Evolutionary conservation across 1,284 basidiomycete species (phyloP), one percentile per base, ranked within the genome.

Genomic region (Ustilago xerochloae): DNA sequence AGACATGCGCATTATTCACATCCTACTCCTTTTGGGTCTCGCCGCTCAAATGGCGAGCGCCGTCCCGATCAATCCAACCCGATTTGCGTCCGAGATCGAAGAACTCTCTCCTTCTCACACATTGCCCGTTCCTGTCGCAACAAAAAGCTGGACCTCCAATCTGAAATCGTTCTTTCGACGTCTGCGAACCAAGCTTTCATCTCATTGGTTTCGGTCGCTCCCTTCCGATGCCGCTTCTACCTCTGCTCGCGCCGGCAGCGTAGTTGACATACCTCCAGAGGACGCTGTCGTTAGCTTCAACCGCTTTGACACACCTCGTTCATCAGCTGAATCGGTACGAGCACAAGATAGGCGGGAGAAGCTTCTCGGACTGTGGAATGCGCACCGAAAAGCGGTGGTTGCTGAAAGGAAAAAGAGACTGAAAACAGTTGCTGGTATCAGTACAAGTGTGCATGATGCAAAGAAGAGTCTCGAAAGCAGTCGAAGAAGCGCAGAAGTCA

Each of bases 111-210:
- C n/a, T 7, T 41, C 38, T 41, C n/a, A 8, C 18, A 12, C 49
- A 28, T 26, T 26, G 24, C 33, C 49, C 33, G 18, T 20, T 6
- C 18, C 18, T 22, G 10, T 33, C 32, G 20, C 1, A 15, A 26
- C 16, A 12, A 36, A 36, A 18, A 38, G 32, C n/a, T 43, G 28
- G n/a, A 39, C 30, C 10, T 15, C 26, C 16, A 43, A 43, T 9
- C 13, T 55, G 8, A 55, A 47, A 38, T 18, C 52, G 9, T 32
- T 54, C n/a, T 33, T 54, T 16, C 29, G 20, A 6, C 41, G 41
- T 3, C 6, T 54, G 4, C 41, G 52, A 3, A 24, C 52, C 30
- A 43, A 26, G 8, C 35, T 54, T 3, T 10, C 35, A 6, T 41
- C 39, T 2, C n/a, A n/a, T n/a, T n/a, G n/a, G n/a, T n/a, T n/a